Evolutionary conservation across 1,284 basidiomycete genomes (phyloP), one percentile per base, ranked within the genome.

Genomic region (Retiboletus flavoniger): DNA sequence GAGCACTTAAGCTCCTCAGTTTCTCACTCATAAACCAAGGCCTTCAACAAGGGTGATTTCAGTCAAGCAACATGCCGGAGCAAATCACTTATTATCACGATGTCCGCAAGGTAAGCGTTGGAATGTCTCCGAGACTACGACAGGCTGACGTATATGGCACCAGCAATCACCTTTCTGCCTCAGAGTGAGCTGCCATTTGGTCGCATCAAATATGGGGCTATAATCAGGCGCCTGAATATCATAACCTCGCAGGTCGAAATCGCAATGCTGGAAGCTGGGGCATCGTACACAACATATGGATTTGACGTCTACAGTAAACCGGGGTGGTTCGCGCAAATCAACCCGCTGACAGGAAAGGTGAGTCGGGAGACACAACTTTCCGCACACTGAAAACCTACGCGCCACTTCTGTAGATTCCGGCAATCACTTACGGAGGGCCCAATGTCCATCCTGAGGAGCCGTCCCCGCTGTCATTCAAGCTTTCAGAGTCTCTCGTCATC

Each of bases 401-500:
- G 11, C 13, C 3, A 3, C 28, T n/a, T 31, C 10, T 7, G 31
- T 21, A 80, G 79, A 75, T 85, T 14, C 84, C 83, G 9, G 78
- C 78, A 0, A 67, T 85, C 36, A 71, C 81, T 1, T 86, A 82
- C 50, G 84, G 84, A 39, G 84, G 83, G 0, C 81, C 84, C 3
- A 74, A 74, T 3, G 63, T 75, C 7, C 13, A 29, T 0, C 75
- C 81, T 1, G 79, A 80, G 41, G 62, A 78, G n/a, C 85, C 83
- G 1, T 81, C 82, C 4, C 76, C 82, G 0, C 77, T 82, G 17
- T 82, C 83, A 0, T 61, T 66, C 50, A 85, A 85, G 71, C 67
- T 88, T 57, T 75, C 80, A 10, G 85, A 88, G 63, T 85, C 84
- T 2, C 73, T 78, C 24, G 75, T 87, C 38, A 74, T 87, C 50